Evolutionary conservation across 2,329 filamentous ascomycete genomes (phyloP), one percentile per base, ranked within the genome.

Genomic region (Cordyceps fumosorosea): DNA sequence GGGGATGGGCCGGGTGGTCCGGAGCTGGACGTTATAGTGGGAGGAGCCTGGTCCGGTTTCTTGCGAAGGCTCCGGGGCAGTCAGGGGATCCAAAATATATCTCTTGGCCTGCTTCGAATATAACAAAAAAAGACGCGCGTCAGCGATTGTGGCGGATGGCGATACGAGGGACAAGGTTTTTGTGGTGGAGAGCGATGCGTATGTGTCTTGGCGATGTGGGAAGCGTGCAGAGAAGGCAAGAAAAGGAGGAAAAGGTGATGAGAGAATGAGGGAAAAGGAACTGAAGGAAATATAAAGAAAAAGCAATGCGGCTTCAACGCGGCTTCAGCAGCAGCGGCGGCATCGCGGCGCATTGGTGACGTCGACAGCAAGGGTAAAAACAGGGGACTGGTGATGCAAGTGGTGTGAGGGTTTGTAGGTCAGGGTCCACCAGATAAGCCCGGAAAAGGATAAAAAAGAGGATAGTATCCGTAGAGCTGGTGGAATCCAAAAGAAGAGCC

Each of bases 41-140:
- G 84, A 83, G 3, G 79, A 78, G 63, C 84, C 84, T n/a, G 83
- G 82, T 8, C 88, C 86, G 54, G 84, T 88, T 70, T 89, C 85
- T 65, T 88, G 82, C 64, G 80, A 84, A 16, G 88, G 88, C 65
- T 89, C 85, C 11, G 86, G 86, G 24, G 81, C 87, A 67, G 80
- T 85, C 65, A 91, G 77, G 66, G 89, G 89, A 67, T 89, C 86
- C 66, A 91, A 83, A 51, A 91, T 78, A 69, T 88, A 86, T 69
- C 84, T 81, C 59, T 81, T 78, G 50, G 87, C 86, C 88, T 90
- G 69, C 63, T 55, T 55, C 8, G 4, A 32, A n/a, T n/a, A 24
- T 3, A 29, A 12, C 8, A 32, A 32, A 37, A 20, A 45, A 44
- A n/a, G 18, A 55, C 45, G 45, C 20, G 61, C 50, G 58, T 60